Evolutionary conservation across 306 rosid species (phyloP), one percentile per base, ranked within the genome.

Genomic region (Cucurbita moschata): DNA sequence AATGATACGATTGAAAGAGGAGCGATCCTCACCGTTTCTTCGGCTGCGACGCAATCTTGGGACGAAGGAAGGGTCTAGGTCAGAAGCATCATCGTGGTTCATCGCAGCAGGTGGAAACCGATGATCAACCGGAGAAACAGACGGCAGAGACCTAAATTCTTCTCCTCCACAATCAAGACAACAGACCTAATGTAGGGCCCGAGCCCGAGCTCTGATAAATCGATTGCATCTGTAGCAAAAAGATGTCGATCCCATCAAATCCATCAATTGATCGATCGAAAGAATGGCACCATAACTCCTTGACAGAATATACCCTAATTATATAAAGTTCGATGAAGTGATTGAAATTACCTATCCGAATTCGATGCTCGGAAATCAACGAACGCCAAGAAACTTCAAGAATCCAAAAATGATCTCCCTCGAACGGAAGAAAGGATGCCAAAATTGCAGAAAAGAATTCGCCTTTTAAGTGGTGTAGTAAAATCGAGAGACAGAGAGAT

Each of bases 211-310:
- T 78, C 80, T 50, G 67, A 85, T 78, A 77, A 78, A 67, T 10
- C 79, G 87, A 55, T 76, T 80, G 82, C 91, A 89, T 63, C 89
- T 67, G 81, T 86, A 83, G 74, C 89, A 86, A 91, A 89, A 83
- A 71, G 71, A 88, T 1, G 89, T 81, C 40, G 90, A 77, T 72
- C 78, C 82, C 11, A 75, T 21, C 5, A 87, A 77, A 18, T 86
- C 86, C 89, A 88, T 86, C 47, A 68, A 19, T 66, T 46, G 54
- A 66, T 66, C 19, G 14, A 66, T 66, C 72, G 18, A 42, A 66
- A 44, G 9, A 66, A 44, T 12, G 53, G 7, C 18, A 43, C 19
- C 26, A 26, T 5, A 43, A 65, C 54, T 43, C 38, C 46, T 66
- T 43, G 10, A 37, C 38, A 4, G 42, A 75, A 75, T 42, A 75